These are phyloP conservation scores for Angophora floribunda DNA, from an alignment of 345 rosid species.

Conservation along the genomic window DNA sequence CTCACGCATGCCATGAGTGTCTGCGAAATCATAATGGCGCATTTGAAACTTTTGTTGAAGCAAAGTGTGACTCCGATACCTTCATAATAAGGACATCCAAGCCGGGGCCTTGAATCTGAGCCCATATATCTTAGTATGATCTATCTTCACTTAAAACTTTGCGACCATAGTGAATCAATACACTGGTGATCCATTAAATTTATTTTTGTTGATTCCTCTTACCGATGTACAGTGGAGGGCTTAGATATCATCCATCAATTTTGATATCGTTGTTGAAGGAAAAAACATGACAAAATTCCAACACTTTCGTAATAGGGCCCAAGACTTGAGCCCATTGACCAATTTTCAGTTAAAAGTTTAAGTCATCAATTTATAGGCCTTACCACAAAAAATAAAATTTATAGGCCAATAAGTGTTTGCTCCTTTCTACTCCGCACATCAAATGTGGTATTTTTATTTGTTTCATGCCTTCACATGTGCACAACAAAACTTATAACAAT, in stretches of 20 bases:
- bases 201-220: neutral
- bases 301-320: neutral
- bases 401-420: neutral
- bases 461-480: neutral
- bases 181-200: rapidly evolving
- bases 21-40: neutral
- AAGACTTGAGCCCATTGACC: neutral
- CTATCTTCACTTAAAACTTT: neutral
- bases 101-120: neutral
- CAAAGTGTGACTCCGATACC: neutral
- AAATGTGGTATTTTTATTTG: neutral
- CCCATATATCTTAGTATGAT: neutral
- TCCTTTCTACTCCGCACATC: neutral
- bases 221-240: neutral
- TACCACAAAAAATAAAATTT: no score
- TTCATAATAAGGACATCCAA: neutral
- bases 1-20: neutral
- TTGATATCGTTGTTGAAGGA: neutral
- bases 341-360: neutral
- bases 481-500: neutral
- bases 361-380: neutral
- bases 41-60: neutral
- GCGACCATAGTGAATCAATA: neutral
- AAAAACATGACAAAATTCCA: neutral
- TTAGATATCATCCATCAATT: rapidly evolving